phyloP scores from a whole-genome alignment of 176 grass and related monocot species.

The Avena insularis region DNA sequence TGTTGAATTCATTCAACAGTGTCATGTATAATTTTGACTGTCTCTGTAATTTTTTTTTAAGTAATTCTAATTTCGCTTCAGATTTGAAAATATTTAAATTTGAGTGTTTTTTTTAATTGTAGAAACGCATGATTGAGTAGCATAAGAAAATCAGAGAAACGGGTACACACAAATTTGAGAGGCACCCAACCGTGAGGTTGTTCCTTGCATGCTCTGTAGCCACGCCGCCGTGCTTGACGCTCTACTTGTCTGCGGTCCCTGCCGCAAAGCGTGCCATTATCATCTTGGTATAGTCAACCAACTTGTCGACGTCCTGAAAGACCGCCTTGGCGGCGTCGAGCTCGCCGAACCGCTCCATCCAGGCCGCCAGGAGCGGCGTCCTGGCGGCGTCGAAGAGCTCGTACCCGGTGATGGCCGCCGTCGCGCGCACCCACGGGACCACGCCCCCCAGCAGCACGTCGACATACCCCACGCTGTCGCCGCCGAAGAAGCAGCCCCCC shows the following conservation, averaged over 20 bases:
- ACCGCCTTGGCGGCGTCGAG: conserved; percentile 11
- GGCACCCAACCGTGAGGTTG: too few species aligned
- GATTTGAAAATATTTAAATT: too few species aligned
- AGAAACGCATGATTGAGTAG: too few species aligned
- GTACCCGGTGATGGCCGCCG: background rate
- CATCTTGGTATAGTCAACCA: background rate
- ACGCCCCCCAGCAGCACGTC: background rate
- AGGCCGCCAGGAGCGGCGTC: background rate
- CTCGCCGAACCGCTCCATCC: conserved; percentile 1
- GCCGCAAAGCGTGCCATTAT: background rate
- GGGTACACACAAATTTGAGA: too few species aligned
- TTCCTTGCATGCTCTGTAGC: background rate
- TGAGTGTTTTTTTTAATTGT: too few species aligned
- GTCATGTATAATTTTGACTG: too few species aligned
- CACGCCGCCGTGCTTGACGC: background rate
- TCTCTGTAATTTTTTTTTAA: too few species aligned
- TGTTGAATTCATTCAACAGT: too few species aligned
- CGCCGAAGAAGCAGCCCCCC: background rate
- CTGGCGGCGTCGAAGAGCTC: background rate
- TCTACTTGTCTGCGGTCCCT: background rate
- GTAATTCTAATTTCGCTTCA: too few species aligned
- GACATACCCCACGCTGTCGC: background rate
- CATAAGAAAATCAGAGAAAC: too few species aligned
- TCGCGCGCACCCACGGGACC: background rate
- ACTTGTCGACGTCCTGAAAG: background rate